Percentiles rank a stretch among this genome's conserved stretches.
Conservation (phyloP, 768 basidiomycete genomes). For the Gautieria morchelliformis region DNA sequence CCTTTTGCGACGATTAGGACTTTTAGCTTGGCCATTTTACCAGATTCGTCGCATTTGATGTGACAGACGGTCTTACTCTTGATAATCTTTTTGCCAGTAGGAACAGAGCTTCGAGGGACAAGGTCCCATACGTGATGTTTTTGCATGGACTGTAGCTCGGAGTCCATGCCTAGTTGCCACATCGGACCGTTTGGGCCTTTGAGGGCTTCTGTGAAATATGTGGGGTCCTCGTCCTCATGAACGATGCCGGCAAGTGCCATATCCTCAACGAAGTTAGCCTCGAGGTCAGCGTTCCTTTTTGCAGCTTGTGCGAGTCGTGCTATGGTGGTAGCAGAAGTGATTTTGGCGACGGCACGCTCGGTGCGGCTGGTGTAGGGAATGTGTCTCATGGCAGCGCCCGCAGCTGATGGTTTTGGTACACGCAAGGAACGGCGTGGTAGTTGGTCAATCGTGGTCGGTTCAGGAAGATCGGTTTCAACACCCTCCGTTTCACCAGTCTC, state of each 20-base stretch:
- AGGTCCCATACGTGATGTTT: no score
- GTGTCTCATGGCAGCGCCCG: neutral
- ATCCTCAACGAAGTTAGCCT: slow-evolving; percentile 7
- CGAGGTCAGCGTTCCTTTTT: neutral
- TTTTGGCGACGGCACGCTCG: neutral
- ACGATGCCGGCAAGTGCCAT: slow-evolving; percentile 10
- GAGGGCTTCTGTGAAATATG: slow-evolving; percentile 15
- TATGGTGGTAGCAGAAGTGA: neutral
- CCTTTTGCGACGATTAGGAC: no score
- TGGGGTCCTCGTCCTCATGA: slow-evolving; percentile 15
- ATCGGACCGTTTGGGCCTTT: slow-evolving; percentile 12
- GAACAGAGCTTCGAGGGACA: no score
- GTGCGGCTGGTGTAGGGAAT: neutral
- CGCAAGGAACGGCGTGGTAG: neutral
- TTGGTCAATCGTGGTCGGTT: neutral
- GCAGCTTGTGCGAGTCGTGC: neutral
- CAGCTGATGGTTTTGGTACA: neutral
- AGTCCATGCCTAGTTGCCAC: no score
- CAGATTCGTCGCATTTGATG: no score
- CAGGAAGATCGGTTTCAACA: neutral
- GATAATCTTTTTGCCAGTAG: slow-evolving; percentile 15
- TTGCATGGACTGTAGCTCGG: no score
- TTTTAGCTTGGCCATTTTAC: no score
- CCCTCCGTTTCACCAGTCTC: no score
- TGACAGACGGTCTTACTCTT: slow-evolving; percentile 13